Evolutionary conservation across 2,329 filamentous ascomycete species (phyloP), one percentile per base, ranked within the genome.

Genomic region (Teratosphaeriaceae sp.): DNA sequence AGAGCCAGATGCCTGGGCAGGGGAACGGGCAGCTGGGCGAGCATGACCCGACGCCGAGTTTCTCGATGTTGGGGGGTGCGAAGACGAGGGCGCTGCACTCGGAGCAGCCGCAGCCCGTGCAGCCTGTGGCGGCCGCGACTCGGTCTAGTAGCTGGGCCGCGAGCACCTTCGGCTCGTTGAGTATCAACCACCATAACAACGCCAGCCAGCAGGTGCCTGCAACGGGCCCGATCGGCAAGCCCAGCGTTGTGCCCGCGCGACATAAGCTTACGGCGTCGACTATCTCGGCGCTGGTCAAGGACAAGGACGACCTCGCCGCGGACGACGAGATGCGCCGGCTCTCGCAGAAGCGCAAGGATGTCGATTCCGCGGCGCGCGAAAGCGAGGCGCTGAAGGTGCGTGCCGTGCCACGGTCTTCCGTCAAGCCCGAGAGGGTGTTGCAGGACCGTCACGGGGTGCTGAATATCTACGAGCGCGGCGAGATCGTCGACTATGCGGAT

Each of bases 281-380:
- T 2, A 47, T 58, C 9, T 56, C 53, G 12, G 56, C 53, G 18
- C 48, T 59, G 19, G 45, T 53, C 30, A 60, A 65, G 43, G 92
- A 97, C 64, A 82, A 83, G 57, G 89, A 96, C 53, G 88, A 96
- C 58, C 53, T 88, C 43, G 67, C 80, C 34, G 92, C 90, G 0
- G 92, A 98, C 57, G 90, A 96, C 20, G 92, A 97, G 61, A 97
- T 98, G 87, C 85, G 82, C 60, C 89, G 84, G 60, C 72, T 98
- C 35, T 89, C 85, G 9, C 78, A 82, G 30, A 89, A 88, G 58
- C 79, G 89, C 36, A 95, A 94, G 61, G 90, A 97, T 60, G 94
- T 94, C 6, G 92, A 97, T 59, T 75, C 82, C 52, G 90, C 90
- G 21, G 92, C 92, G n/a, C 80, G 81, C 49, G 85, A 89, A 40